These are phyloP conservation scores for Diaporthe sp. DNA, from an alignment of 2,329 filamentous ascomycete species.

Conservation along the genomic window DNA sequence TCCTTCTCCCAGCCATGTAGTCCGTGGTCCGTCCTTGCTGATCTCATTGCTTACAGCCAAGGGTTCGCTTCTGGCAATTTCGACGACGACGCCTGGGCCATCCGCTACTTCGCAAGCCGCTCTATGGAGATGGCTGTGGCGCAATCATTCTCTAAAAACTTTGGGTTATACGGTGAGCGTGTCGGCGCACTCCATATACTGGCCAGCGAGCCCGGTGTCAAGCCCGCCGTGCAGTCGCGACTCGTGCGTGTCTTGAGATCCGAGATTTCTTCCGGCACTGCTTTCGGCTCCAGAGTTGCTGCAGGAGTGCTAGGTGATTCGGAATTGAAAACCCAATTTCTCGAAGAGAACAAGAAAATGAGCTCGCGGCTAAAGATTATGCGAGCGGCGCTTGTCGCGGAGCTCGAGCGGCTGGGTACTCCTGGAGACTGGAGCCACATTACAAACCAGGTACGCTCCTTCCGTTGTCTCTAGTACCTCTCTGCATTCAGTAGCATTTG, in stretches of 20 bases:
- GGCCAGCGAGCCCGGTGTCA: slow-evolving; percentile 17
- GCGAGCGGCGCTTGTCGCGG: slow-evolving; percentile 40
- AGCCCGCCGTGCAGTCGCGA: slow-evolving; percentile 26
- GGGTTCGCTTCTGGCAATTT: slow-evolving; percentile 49
- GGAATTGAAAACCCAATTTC: slow-evolving; percentile 43
- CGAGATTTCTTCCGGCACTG: slow-evolving; percentile 43
- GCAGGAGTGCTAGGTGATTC: slow-evolving; percentile 40
- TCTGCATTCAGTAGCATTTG: not conserved
- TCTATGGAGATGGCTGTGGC: slow-evolving; percentile 42
- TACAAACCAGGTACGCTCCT: slow-evolving; percentile 26
- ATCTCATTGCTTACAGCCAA: slow-evolving; percentile 38
- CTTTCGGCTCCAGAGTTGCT: slow-evolving; percentile 45
- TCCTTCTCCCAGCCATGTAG: slow-evolving; percentile 37
- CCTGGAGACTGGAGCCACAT: slow-evolving; percentile 46
- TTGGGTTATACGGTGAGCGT: too few species aligned
- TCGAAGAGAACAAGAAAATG: slow-evolving; percentile 47
- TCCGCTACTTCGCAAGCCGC: slow-evolving; percentile 43
- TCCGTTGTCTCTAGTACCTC: slow-evolving; percentile 37
- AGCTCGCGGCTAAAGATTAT: slow-evolving; percentile 45
- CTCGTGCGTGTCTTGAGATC: slow-evolving; percentile 40
- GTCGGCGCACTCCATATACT: slow-evolving; percentile 42
- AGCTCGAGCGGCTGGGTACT: slow-evolving; percentile 39
- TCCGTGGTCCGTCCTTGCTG: slow-evolving; percentile 18
- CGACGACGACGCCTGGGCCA: slow-evolving; percentile 47
- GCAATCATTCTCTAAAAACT: slow-evolving; percentile 50